Conservation (phyloP, 129 eudicot genomes). For the Silybum marianum region DNA sequence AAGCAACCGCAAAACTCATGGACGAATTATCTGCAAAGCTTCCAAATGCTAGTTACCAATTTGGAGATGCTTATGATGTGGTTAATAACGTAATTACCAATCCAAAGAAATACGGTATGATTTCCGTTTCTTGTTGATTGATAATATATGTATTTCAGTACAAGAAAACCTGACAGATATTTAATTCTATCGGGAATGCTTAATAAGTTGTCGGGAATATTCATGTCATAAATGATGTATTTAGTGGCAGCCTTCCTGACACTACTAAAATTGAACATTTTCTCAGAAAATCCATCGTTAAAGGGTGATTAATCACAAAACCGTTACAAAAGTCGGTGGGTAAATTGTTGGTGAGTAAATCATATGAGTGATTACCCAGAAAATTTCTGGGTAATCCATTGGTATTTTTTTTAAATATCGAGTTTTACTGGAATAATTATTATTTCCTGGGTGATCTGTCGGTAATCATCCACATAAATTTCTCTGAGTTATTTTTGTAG, state of each 20-base stretch:
- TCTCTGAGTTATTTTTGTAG: too few species aligned
- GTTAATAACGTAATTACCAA: constrained; percentile 73
- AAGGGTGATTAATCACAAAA: too few species aligned
- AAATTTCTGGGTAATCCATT: too few species aligned
- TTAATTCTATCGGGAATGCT: background rate
- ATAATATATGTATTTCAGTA: background rate
- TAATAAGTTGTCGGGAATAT: background rate
- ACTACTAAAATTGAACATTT: too few species aligned
- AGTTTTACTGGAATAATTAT: too few species aligned
- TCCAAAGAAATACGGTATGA: constrained; percentile 68
- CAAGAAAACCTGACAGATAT: background rate
- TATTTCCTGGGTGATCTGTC: too few species aligned
- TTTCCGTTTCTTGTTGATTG: background rate
- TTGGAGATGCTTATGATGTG: constrained; percentile 95
- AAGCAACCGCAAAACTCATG: constrained; percentile 54
- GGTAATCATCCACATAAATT: too few species aligned
- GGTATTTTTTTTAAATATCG: too few species aligned
- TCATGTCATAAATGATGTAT: background rate
- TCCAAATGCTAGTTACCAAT: constrained; percentile 69
- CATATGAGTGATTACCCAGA: too few species aligned
- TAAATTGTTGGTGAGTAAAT: too few species aligned
- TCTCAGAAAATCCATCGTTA: too few species aligned
- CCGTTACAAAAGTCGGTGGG: too few species aligned
- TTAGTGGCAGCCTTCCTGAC: background rate
- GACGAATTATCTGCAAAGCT: constrained; percentile 52